Conservation (phyloP, 2,329 filamentous ascomycete genomes). For the Xylariaceae sp. region DNA sequence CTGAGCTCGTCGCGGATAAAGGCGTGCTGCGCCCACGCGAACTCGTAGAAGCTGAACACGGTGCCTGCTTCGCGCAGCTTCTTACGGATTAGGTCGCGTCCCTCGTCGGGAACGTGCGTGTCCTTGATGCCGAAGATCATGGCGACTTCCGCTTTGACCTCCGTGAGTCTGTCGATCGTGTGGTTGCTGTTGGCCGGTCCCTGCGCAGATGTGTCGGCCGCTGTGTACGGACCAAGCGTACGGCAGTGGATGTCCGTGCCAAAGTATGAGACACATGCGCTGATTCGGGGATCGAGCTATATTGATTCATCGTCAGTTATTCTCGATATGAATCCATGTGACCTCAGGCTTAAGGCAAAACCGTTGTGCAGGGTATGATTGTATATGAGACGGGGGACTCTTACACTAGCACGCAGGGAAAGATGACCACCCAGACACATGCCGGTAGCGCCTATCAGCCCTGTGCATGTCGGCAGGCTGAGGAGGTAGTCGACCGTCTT, state of each 20-base stretch:
- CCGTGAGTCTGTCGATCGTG: conserved; percentile 50
- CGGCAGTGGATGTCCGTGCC: conserved; percentile 83
- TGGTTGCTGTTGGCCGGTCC: conserved; percentile 40
- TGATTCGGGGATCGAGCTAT: conserved; percentile 67
- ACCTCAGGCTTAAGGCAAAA: no score
- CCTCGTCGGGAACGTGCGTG: conserved; percentile 78
- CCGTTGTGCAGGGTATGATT: neutral
- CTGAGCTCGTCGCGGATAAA: conserved; percentile 90
- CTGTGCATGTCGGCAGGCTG: conserved; percentile 70
- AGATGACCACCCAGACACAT: conserved; percentile 95
- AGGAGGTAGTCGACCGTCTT: conserved; percentile 66
- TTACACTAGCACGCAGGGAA: conserved; percentile 54
- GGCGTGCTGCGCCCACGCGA: conserved; percentile 90
- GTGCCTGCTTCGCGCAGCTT: conserved; percentile 73
- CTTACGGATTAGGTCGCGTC: conserved; percentile 75
- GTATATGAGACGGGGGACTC: conserved; percentile 21
- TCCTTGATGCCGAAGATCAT: conserved; percentile 93
- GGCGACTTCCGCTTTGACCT: conserved; percentile 72
- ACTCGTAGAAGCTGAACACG: conserved; percentile 78
- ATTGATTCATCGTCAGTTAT: neutral
- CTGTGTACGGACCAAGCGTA: conserved; percentile 59
- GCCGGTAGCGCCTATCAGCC: conserved; percentile 70
- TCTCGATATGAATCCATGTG: no score
- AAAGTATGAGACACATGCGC: conserved; percentile 80
- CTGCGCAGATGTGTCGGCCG: conserved; percentile 43